Evolutionary conservation across 495 filamentous ascomycete species (phyloP), one percentile per base, ranked within the genome.

Genomic region (Hypoxylon lienhwacheense): DNA sequence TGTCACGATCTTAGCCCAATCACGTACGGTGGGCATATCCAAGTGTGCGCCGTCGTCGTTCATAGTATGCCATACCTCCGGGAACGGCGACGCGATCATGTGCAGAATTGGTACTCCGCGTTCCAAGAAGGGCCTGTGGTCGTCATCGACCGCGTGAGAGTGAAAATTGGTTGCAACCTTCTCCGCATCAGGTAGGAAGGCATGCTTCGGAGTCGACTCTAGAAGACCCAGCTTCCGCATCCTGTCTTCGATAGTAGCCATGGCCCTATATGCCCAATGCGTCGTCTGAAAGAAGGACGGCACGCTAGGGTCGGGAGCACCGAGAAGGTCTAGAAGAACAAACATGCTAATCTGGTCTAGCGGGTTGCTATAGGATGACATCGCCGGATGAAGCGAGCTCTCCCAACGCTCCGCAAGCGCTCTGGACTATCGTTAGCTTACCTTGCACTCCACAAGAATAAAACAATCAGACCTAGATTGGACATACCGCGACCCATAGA

Each of bases 321-420:
- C 93, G 3, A 98, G 80, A 10, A 98, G 77, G 69, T 98, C 93
- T 39, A 98, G 77, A n/a, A 98, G 84, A 17, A 98, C 78, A 68
- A 98, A 97, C 26, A 97, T 71, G 31, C 84, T 85, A 47, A 98
- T 97, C 12, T 86, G 83, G 6, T 82, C 78, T 4, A 97, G 70
- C 2, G 83, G 81, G 15, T 77, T 92, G 49, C 82, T 81, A 66
- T 85, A 93, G 5, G 79, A 85, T 1, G 86, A 89, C 67, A 85
- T 77, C 1, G 87, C 82, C 2, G 85, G 79, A 63, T 95, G 75
- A 28, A 75, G 66, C 4, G 79, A 74, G 2, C 68, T 59, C 52
- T 90, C 88, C 90, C 91, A 95, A 10, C 73, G 65, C 48, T 85
- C 80, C 11, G 90, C 89, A 20, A 96, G 70, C 5, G 88, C 80